Conservation (phyloP, 2,329 filamentous ascomycete genomes). For the Neospermospora avenae region DNA sequence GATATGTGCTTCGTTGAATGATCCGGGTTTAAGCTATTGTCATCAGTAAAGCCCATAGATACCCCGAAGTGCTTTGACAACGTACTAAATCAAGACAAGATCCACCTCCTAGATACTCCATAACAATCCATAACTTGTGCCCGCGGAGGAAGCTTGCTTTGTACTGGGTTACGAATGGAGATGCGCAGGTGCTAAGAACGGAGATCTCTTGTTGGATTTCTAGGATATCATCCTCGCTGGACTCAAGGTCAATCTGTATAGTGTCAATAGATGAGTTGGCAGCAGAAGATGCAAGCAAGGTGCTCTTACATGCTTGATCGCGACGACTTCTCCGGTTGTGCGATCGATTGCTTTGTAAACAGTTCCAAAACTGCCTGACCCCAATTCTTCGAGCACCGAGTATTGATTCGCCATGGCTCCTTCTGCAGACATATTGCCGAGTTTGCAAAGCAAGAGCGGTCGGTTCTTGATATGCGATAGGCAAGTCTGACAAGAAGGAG, state of each 20-base stretch:
- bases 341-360: constrained; percentile 97
- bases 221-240: constrained; percentile 95
- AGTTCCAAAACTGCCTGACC: constrained; percentile 82
- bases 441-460: constrained; percentile 15
- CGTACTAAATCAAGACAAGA: constrained; percentile 89
- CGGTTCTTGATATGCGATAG: constrained; percentile 11
- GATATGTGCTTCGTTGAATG: constrained; percentile 85
- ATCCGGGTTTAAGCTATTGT: constrained; percentile 77
- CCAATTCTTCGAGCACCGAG: constrained; percentile 82
- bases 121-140: constrained; percentile 98
- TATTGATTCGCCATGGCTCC: constrained; percentile 74
- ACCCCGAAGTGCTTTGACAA: background rate
- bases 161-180: constrained; percentile 92
- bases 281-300: constrained; percentile 1
- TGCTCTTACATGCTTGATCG: constrained; percentile 83
- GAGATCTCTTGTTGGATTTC: constrained; percentile 98
- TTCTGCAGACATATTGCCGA: constrained; percentile 28
- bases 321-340: constrained; percentile 85
- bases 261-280: constrained; percentile 14
- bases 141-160: constrained; percentile 94
- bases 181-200: constrained; percentile 90
- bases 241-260: constrained; percentile 93
- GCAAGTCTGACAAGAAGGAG: constrained; percentile 20
- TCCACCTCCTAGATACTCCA: constrained; percentile 95
- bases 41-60: constrained; percentile 18